A percentile compares a stretch with the other conserved stretches of the same genome.
These are phyloP conservation scores for Aspergillus pseudotamarii DNA, from an alignment of 2,329 filamentous ascomycete species.

Conservation along the genomic window DNA sequence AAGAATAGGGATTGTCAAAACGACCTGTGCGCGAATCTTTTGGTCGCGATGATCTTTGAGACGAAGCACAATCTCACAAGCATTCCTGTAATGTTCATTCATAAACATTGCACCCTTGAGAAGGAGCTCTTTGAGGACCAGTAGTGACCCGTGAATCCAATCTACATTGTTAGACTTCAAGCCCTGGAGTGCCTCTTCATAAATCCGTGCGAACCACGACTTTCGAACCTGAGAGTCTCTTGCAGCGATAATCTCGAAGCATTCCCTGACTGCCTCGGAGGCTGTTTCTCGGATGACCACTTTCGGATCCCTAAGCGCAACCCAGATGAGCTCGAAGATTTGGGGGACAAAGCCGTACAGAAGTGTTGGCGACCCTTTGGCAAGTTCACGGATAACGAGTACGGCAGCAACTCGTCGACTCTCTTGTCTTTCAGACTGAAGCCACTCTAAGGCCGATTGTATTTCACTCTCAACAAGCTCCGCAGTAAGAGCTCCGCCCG, in stretches of 20 bases:
- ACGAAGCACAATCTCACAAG: conserved; percentile 88
- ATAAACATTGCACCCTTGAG: conserved; percentile 98
- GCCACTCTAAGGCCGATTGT: conserved; percentile 93
- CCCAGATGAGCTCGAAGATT: conserved; percentile 95
- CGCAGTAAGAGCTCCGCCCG: conserved; percentile 89
- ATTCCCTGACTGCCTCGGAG: conserved; percentile 89
- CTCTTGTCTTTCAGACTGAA: conserved; percentile 92
- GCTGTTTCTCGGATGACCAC: conserved; percentile 90
- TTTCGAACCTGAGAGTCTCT: conserved; percentile 86
- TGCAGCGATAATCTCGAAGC: conserved; percentile 92
- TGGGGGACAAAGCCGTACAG: conserved; percentile 96
- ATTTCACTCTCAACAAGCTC: conserved; percentile 97
- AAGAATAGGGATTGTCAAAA: conserved; percentile 86
- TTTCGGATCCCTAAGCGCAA: conserved; percentile 84
- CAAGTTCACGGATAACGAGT: conserved; percentile 84
- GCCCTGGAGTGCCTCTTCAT: conserved; percentile 78
- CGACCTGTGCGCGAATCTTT: conserved; percentile 85
- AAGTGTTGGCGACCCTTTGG: conserved; percentile 88
- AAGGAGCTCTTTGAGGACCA: conserved; percentile 89
- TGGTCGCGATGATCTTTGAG: conserved; percentile 91
- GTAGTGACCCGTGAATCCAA: conserved; percentile 87
- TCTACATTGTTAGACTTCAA: conserved; percentile 82
- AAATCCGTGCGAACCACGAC: conserved; percentile 87
- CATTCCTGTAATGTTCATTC: conserved; percentile 89
- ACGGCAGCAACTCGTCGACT: conserved; percentile 92